Evolutionary conservation across 352 stramenopile species (phyloP), one percentile per base, ranked within the genome.

Genomic region (Aphanomyces invadans): DNA sequence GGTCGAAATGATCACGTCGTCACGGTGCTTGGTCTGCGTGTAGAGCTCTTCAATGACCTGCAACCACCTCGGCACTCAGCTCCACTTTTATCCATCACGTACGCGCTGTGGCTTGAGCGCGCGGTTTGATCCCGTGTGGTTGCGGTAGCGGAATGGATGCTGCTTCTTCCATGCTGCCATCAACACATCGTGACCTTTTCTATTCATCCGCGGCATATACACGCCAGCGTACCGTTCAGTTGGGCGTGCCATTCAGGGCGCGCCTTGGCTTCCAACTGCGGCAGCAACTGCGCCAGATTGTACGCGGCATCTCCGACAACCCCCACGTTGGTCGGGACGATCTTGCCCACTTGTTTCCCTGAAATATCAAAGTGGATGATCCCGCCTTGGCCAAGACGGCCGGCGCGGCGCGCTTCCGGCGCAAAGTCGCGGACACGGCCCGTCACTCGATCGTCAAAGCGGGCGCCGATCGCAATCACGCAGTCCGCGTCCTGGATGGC

Each of bases 361-460:
- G 81, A 84, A 68, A 98, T 94, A 72, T 98, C 95, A 63, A 98
- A 96, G 72, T 98, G 95, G 69, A 98, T 97, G 72, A 98, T 96
- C 15, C 93, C 95, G 67, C 93, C 95, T 49, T 94, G 83, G 32
- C 89, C 89, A 66, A 98, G 89, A 9, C 86, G 81, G 0, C 78
- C 88, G n/a, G 93, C 95, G 70, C 93, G 88, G 36, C 81, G 81
- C 7, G 95, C 95, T 64, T 97, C 91, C 2, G 90, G 92, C 4
- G 95, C 89, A 71, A 98, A 98, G 71, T 97, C 89, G 10, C 78
- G 78, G 29, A 97, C 89, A 74, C 90, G 83, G 36, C 92, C 90
- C 4, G 93, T 98, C 63, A 98, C 96, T 72, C 95, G 92, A 79
- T 98, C 95, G 71, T 98, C 95, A 66, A 98, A 98, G 56, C 95